Conservation (phyloP, 352 stramenopile genomes). For the Phytophthora vignae region DNA sequence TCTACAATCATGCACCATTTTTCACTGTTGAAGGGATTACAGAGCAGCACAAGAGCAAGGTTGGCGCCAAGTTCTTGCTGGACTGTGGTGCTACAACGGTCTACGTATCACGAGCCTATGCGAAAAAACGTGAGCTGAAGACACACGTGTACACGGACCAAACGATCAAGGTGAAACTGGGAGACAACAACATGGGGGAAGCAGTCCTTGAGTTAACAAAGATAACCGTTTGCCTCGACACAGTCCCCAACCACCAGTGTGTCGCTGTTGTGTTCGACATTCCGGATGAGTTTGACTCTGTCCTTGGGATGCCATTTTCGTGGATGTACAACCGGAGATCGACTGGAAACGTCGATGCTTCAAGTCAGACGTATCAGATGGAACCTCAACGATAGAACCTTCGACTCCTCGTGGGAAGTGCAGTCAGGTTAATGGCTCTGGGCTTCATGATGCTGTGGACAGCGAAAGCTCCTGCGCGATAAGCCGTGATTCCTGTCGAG, state of each 20-base stretch:
- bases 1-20: background rate
- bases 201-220: background rate
- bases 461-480: no score
- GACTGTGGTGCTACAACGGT: background rate
- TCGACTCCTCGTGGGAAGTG: background rate
- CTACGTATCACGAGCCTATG: background rate
- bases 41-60: background rate
- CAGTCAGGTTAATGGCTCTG: no score
- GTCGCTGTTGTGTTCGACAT: conserved; percentile 22
- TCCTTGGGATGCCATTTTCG: conserved; percentile 1
- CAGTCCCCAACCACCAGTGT: conserved; percentile 2
- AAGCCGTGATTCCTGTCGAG: no score
- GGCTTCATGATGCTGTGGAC: no score
- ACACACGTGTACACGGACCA: background rate
- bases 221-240: background rate
- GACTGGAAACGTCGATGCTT: conserved; percentile 11
- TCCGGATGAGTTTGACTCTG: conserved; percentile 9
- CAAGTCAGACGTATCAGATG: background rate
- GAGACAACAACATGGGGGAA: background rate
- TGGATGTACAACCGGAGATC: conserved; percentile 9
- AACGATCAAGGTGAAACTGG: background rate
- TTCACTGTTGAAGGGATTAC: background rate
- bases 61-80: background rate
- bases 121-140: background rate
- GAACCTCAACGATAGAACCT: background rate